phyloP scores from a whole-genome alignment of 1,284 basidiomycete species.

The Trichosporon sp. region DNA sequence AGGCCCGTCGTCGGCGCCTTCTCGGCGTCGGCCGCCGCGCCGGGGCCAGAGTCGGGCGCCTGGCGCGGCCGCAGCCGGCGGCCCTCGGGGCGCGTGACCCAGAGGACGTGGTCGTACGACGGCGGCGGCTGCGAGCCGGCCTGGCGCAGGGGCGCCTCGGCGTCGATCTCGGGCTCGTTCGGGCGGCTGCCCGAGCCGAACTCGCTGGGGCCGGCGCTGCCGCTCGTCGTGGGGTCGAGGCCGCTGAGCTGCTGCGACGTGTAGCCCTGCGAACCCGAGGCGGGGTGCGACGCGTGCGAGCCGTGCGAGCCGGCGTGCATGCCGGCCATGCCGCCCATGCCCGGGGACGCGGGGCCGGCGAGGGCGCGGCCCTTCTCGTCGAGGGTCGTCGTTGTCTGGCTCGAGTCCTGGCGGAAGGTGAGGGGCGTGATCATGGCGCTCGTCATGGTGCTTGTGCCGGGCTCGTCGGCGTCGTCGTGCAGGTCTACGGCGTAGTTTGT shows the following conservation, averaged over 20 bases:
- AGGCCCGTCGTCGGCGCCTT: neutral
- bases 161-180: neutral
- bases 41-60: neutral
- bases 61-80: neutral
- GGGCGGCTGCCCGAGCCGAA: neutral
- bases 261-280: neutral
- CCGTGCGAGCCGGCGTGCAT: no score
- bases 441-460: neutral
- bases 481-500: neutral
- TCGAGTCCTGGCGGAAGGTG: neutral
- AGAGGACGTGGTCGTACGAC: neutral
- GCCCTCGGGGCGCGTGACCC: neutral
- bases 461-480: neutral
- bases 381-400: neutral
- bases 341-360: neutral
- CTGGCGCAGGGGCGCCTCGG: neutral
- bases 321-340: no score
- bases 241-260: neutral
- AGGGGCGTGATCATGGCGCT: neutral
- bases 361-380: neutral
- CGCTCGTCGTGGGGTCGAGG: neutral
- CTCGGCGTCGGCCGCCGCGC: neutral
- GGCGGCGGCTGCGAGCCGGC: neutral
- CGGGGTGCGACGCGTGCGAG: neutral
- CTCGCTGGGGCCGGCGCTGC: neutral